Conservation (phyloP, 2,329 filamentous ascomycete species). For the Fusarium luffae region DNA sequence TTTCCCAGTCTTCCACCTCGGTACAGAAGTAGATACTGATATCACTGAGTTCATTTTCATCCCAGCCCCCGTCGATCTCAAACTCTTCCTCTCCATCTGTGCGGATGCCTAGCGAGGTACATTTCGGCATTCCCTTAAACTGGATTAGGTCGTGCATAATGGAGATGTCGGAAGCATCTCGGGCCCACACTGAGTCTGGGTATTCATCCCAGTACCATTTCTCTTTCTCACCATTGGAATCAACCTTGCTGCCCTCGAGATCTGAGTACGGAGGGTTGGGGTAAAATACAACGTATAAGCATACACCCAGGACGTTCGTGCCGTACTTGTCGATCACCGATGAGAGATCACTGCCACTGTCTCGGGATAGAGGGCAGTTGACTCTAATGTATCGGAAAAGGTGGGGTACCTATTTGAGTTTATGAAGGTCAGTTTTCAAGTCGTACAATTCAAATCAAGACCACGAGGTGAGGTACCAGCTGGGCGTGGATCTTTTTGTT, state of each 20-base stretch:
- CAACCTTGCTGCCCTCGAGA: background rate
- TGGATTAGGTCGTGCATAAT: background rate
- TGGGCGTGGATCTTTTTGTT: background rate
- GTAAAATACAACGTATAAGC: slow-evolving; percentile 1
- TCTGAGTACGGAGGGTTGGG: background rate
- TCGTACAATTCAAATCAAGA: too few relatives aligned
- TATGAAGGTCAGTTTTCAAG: too few relatives aligned
- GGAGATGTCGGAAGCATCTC: background rate
- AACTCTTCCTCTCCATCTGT: background rate
- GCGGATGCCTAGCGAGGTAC: background rate
- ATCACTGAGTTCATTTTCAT: background rate
- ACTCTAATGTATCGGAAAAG: slow-evolving; percentile 9
- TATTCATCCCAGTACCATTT: background rate
- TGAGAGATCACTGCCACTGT: background rate
- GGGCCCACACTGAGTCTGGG: slow-evolving; percentile 14
- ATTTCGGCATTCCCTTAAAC: slow-evolving; percentile 5
- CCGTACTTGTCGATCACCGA: slow-evolving; percentile 2
- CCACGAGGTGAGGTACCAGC: background rate
- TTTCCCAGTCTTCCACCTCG: background rate
- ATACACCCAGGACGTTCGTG: background rate
- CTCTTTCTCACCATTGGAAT: background rate
- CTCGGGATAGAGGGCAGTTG: background rate
- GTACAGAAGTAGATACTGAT: background rate
- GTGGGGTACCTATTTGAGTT: too few relatives aligned
- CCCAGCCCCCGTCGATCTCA: background rate